Conservation (phyloP, 441 rosid species). For the Francoa sonchifolia region DNA sequence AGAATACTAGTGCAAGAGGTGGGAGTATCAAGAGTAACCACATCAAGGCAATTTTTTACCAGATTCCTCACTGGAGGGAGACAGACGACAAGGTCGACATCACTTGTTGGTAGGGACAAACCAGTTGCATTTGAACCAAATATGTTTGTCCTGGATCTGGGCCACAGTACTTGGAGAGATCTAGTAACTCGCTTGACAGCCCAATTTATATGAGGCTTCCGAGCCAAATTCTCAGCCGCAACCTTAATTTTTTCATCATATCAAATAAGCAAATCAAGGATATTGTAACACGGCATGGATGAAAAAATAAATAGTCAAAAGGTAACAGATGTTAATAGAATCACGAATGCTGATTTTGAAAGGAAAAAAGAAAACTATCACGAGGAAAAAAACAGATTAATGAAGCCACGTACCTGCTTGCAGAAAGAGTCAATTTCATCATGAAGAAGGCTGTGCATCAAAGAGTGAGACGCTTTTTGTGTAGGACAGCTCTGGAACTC, state of each 20-base stretch:
- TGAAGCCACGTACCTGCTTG: conserved; percentile 50
- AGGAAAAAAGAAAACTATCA: not conserved
- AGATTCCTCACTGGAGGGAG: conserved; percentile 98
- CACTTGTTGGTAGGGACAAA: conserved; percentile 90
- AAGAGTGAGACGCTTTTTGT: conserved; percentile 45
- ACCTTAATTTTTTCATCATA: conserved; percentile 39
- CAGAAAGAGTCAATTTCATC: conserved; percentile 83
- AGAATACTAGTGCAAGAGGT: conserved; percentile 12
- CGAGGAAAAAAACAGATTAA: conserved; percentile 3
- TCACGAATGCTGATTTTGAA: conserved; percentile 4
- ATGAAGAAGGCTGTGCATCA: conserved; percentile 63
- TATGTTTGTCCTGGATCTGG: conserved; percentile 82
- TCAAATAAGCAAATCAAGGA: conserved; percentile 13
- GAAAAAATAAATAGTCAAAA: conserved; percentile 6
- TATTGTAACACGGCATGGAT: conserved; percentile 6
- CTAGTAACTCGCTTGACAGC: conserved; percentile 90
- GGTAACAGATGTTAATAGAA: conserved; percentile 1
- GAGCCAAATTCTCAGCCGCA: conserved; percentile 67
- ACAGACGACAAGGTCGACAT: conserved; percentile 96
- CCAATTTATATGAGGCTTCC: conserved; percentile 88
- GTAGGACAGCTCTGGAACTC: conserved; percentile 48
- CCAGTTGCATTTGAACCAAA: conserved; percentile 97
- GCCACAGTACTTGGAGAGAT: conserved; percentile 97
- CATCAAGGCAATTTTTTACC: conserved; percentile 33
- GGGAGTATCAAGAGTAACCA: conserved; percentile 5